These are phyloP conservation scores for Alternaria longipes DNA, from an alignment of 2,329 filamentous ascomycete species.

Conservation along the genomic window DNA sequence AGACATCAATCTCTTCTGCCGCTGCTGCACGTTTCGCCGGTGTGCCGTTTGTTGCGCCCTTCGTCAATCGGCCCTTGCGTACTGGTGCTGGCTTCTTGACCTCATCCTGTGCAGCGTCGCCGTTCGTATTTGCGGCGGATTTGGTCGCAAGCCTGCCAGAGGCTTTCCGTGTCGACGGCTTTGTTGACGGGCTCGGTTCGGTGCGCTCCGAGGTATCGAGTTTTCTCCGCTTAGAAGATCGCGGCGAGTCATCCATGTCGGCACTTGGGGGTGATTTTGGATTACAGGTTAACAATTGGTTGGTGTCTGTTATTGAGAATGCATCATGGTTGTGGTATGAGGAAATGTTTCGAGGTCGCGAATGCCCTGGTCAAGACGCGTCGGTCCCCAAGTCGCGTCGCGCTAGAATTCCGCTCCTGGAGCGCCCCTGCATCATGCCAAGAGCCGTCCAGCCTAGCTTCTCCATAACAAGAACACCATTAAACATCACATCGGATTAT, in stretches of 20 bases:
- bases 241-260: constrained; percentile 47
- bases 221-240: constrained; percentile 50
- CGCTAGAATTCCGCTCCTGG: constrained; percentile 22
- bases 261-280: neutral
- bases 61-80: constrained; percentile 16
- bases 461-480: neutral
- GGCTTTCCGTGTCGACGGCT: constrained; percentile 30
- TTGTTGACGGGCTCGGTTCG: constrained; percentile 32
- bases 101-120: constrained; percentile 14
- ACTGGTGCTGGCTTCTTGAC: constrained; percentile 18
- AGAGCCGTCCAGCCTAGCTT: constrained; percentile 14
- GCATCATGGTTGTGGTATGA: constrained; percentile 15
- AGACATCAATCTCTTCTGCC: constrained; percentile 46
- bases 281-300: neutral
- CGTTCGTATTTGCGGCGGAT: constrained; percentile 24
- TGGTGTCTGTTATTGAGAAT: constrained; percentile 6
- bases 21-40: constrained; percentile 14
- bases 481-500: neutral
- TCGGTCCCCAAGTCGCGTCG: constrained; percentile 28
- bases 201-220: constrained; percentile 40
- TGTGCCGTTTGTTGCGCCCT: constrained; percentile 22
- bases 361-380: constrained; percentile 23
- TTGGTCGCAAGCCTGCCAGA: constrained; percentile 34
- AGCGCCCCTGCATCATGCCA: constrained; percentile 22
- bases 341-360: constrained; percentile 6